A percentile compares a stretch with the other conserved stretches of the same genome.
These are phyloP conservation scores for Fusarium pseudoanthophilum DNA, from an alignment of 2,329 filamentous ascomycete genomes.

Conservation along the genomic window DNA sequence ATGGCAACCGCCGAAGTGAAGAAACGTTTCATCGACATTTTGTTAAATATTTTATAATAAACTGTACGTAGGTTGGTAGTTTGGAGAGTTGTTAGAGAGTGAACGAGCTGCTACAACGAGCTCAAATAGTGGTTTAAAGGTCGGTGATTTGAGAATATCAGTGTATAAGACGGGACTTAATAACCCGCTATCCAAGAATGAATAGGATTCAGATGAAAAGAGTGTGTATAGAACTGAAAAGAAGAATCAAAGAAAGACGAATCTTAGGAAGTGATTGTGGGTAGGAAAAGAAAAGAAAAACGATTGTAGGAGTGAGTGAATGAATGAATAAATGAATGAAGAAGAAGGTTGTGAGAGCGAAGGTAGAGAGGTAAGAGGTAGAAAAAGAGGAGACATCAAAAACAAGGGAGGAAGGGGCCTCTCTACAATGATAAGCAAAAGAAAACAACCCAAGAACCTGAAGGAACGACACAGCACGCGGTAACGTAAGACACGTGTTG, in stretches of 20 bases:
- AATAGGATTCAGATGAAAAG: slow-evolving; percentile 26
- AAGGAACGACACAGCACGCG: not conserved
- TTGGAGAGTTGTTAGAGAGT: slow-evolving; percentile 8
- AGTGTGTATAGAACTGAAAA: slow-evolving; percentile 19
- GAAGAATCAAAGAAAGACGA: slow-evolving; percentile 17
- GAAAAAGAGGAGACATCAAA: not conserved
- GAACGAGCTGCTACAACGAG: slow-evolving; percentile 19
- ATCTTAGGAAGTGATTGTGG: slow-evolving; percentile 22
- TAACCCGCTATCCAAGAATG: slow-evolving; percentile 24
- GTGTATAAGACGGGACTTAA: slow-evolving; percentile 16
- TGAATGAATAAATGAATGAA: not conserved
- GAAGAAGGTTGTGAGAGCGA: not conserved
- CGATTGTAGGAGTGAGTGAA: slow-evolving; percentile 18
- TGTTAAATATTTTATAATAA: not conserved
- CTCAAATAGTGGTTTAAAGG: slow-evolving; percentile 20
- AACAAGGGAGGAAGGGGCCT: slow-evolving; percentile 1
- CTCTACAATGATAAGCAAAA: not conserved
- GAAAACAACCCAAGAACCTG: not conserved
- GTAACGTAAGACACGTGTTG: slow-evolving; percentile 6
- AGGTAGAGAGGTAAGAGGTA: not conserved
- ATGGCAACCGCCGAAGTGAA: slow-evolving; percentile 42
- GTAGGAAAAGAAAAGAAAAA: not conserved
- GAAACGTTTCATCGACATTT: slow-evolving; percentile 37
- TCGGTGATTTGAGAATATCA: slow-evolving; percentile 14
- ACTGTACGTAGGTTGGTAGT: not conserved